phyloP scores from a whole-genome alignment of 2,329 filamentous ascomycete genomes.

The Ophiocordyceps unilateralis region DNA sequence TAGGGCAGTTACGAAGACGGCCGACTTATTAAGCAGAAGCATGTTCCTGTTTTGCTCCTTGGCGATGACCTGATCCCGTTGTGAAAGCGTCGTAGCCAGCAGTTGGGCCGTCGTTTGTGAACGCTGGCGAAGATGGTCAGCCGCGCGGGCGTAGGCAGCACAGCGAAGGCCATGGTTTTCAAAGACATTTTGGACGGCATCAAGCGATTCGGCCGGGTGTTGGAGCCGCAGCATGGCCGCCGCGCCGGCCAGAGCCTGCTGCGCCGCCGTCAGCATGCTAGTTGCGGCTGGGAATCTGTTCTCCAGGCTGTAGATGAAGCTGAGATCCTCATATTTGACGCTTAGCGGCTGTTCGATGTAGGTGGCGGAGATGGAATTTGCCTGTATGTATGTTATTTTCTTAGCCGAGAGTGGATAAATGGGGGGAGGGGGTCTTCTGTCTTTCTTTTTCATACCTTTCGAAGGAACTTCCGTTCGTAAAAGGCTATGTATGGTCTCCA shows the following conservation, averaged over 20 bases:
- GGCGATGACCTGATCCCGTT: neutral
- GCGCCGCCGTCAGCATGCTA: neutral
- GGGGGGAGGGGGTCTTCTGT: no score
- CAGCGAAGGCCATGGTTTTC: neutral
- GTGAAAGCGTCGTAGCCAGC: neutral
- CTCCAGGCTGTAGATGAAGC: neutral
- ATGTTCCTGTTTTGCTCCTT: neutral
- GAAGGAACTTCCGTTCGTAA: neutral
- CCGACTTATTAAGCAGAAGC: neutral
- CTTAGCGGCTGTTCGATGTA: neutral
- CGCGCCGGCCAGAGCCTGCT: neutral
- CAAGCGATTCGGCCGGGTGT: neutral
- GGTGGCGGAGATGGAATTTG: no score
- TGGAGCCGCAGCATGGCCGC: neutral
- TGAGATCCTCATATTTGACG: neutral
- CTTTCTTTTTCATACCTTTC: no score
- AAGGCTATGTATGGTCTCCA: neutral
- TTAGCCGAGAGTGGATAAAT: no score
- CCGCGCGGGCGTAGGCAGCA: neutral
- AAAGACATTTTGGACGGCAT: neutral
- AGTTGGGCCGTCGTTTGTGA: neutral
- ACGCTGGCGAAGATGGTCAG: neutral
- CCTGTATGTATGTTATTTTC: no score
- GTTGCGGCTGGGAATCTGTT: neutral
- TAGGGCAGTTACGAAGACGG: neutral